Conservation (phyloP, 257 asterid species). For the Ocimum tenuiflorum region DNA sequence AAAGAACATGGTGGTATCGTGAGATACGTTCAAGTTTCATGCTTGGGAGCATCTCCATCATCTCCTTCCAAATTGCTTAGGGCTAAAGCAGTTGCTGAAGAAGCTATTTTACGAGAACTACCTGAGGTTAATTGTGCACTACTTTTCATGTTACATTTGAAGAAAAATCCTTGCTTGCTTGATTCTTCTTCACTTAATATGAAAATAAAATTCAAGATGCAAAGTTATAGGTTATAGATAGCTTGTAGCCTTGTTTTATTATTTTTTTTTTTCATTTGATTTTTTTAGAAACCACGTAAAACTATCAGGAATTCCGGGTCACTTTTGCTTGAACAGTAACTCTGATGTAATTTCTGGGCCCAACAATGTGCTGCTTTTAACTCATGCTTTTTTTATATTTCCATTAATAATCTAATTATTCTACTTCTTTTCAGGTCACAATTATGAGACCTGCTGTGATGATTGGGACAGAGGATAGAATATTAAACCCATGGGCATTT, state of each 20-base stretch:
- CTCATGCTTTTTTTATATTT: not conserved
- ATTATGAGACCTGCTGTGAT: constrained; percentile 84
- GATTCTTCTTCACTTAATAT: not conserved
- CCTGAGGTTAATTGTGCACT: constrained; percentile 56
- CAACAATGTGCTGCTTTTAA: too few relatives aligned
- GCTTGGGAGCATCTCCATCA: constrained; percentile 76
- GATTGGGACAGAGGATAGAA: constrained; percentile 93
- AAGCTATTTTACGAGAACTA: constrained; percentile 55
- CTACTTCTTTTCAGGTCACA: constrained; percentile 22
- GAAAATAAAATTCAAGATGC: too few relatives aligned
- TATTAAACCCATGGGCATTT: constrained; percentile 86
- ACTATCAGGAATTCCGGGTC: not conserved
- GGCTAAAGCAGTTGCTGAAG: constrained; percentile 96
- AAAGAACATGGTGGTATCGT: constrained; percentile 94
- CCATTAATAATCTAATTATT: not conserved
- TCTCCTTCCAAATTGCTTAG: constrained; percentile 75
- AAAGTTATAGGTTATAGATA: not conserved
- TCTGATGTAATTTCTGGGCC: not conserved
- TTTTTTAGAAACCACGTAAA: not conserved
- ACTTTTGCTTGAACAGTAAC: not conserved
- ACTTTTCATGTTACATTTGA: constrained; percentile 4
- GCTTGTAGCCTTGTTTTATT: not conserved
- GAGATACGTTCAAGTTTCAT: constrained; percentile 86
- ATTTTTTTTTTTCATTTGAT: not conserved
- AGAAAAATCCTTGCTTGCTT: not conserved